These are phyloP conservation scores for Meyerozyma guilliermondii DNA, from an alignment of 1,139 yeast genomes.

Conservation along the genomic window DNA sequence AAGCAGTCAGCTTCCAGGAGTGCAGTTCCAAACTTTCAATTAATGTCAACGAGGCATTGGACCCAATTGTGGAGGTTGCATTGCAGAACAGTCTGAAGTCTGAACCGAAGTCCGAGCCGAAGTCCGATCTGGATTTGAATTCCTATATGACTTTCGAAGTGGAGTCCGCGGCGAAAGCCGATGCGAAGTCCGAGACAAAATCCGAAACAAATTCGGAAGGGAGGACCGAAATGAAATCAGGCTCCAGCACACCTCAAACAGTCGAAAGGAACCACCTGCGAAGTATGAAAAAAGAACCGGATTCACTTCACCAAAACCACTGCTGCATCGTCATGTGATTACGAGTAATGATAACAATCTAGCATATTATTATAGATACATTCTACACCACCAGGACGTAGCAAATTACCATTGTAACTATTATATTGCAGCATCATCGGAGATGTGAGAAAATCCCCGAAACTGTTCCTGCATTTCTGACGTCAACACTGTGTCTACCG, in stretches of 20 bases:
- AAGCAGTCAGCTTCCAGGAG: slow-evolving; percentile 27
- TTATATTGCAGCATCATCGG: slow-evolving; percentile 55
- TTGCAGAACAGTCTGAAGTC: neutral
- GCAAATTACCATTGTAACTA: neutral
- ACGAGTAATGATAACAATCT: neutral
- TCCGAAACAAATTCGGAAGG: too few relatives aligned
- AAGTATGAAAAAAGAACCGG: neutral
- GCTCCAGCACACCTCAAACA: neutral
- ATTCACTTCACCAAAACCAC: neutral
- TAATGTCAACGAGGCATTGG: slow-evolving; percentile 24
- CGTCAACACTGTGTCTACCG: slow-evolving; percentile 83
- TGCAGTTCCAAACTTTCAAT: slow-evolving; percentile 21
- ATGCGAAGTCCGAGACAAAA: too few relatives aligned
- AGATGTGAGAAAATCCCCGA: slow-evolving; percentile 90
- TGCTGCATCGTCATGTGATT: neutral
- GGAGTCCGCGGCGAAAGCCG: too few relatives aligned
- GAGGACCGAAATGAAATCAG: too few relatives aligned
- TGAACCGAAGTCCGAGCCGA: too few relatives aligned
- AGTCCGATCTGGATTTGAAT: too few relatives aligned
- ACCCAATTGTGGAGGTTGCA: slow-evolving; percentile 17
- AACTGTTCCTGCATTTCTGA: slow-evolving; percentile 93
- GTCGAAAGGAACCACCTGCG: too few relatives aligned
- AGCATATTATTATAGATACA: neutral
- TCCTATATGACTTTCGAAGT: too few relatives aligned
- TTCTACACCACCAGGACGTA: neutral